phyloP scores from a whole-genome alignment of 768 basidiomycete species.

The Tephrocybe sp. region DNA sequence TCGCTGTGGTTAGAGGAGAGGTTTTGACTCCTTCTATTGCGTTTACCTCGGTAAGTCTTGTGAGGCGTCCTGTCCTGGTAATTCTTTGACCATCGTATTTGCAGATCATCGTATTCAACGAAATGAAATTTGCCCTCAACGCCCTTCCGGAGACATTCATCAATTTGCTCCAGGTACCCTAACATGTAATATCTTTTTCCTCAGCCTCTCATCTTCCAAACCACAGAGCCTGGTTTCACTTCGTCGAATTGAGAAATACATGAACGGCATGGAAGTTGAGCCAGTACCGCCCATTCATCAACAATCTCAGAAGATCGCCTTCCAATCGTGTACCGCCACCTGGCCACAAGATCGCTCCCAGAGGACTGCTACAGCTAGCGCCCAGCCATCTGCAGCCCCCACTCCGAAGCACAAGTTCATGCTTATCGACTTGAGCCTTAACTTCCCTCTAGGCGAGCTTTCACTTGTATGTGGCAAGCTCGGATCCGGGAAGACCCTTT shows the following conservation, averaged over 20 bases:
- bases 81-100: conserved; percentile 45
- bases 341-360: conserved; percentile 81
- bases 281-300: conserved; percentile 56
- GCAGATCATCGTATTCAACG: conserved; percentile 70
- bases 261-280: conserved; percentile 70
- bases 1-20: conserved; percentile 67
- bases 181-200: not conserved
- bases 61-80: conserved; percentile 30
- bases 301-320: conserved; percentile 61
- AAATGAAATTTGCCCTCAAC: conserved; percentile 86
- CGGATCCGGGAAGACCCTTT: conserved; percentile 85
- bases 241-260: conserved; percentile 89
- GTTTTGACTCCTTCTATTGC: conserved; percentile 80
- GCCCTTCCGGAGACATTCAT: conserved; percentile 91
- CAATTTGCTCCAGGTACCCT: conserved; percentile 73
- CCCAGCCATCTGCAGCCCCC: conserved; percentile 53
- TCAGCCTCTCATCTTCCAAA: not conserved
- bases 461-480: conserved; percentile 88
- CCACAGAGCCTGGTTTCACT: conserved; percentile 75
- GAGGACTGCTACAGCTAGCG: conserved; percentile 28
- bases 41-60: conserved; percentile 63
- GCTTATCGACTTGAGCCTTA: conserved; percentile 73
- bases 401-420: conserved; percentile 82
- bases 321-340: conserved; percentile 85
- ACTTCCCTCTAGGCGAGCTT: conserved; percentile 78